Conservation (phyloP, 2,329 filamentous ascomycete genomes). For the Monilinia aucupariae region DNA sequence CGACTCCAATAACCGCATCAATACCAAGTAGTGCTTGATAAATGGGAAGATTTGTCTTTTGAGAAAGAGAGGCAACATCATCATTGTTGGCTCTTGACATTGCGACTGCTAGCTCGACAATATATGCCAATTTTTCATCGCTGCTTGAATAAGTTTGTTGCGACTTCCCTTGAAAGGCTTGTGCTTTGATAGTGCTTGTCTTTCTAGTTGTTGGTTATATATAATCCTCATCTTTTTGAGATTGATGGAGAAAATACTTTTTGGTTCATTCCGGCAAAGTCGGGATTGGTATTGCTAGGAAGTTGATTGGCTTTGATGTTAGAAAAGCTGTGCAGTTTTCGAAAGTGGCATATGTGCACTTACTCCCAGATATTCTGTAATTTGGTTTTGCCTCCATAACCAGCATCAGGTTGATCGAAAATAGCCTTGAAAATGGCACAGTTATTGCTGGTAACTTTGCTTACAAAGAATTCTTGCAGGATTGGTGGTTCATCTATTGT, state of each 20-base stretch:
- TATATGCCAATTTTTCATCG: conserved; percentile 5
- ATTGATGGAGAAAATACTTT: neutral
- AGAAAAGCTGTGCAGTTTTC: neutral
- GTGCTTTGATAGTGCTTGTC: conserved; percentile 9
- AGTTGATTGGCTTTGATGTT: neutral
- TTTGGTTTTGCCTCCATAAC: neutral
- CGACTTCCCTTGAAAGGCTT: neutral
- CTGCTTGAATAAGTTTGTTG: neutral
- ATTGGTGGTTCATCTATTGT: conserved; percentile 6
- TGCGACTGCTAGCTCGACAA: conserved; percentile 1
- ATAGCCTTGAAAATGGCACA: conserved; percentile 6
- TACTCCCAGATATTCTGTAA: conserved; percentile 10
- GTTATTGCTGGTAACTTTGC: neutral
- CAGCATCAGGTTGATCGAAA: conserved; percentile 5
- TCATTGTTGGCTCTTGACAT: conserved; percentile 4
- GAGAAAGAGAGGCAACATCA: neutral
- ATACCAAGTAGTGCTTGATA: conserved; percentile 10
- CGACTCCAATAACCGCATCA: neutral
- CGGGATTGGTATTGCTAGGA: conserved; percentile 3
- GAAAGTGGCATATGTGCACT: neutral
- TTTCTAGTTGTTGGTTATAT: neutral
- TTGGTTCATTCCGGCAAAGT: conserved; percentile 13
- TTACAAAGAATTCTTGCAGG: conserved; percentile 1
- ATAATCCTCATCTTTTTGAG: neutral
- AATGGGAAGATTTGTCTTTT: neutral